These are phyloP conservation scores for Curvularia verruculosa DNA, from an alignment of 2,329 filamentous ascomycete species.

Conservation along the genomic window DNA sequence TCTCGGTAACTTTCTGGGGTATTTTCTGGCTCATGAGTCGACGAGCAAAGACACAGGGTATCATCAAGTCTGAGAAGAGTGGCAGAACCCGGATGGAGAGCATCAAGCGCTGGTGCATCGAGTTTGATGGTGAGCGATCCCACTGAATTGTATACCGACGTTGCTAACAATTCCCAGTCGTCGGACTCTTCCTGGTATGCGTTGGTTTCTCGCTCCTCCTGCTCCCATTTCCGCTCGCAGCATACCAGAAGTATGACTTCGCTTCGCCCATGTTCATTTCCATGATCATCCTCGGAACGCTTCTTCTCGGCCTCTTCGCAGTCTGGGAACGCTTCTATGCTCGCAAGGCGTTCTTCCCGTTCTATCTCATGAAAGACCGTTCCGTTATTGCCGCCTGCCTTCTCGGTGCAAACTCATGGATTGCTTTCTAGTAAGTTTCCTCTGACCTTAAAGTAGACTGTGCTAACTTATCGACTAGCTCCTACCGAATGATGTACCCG, in stretches of 20 bases:
- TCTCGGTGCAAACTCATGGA: conserved; percentile 29
- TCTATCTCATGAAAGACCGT: conserved; percentile 54
- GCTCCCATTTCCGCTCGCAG: conserved; percentile 66
- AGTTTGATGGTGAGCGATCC: conserved; percentile 60
- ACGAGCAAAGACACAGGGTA: conserved; percentile 62
- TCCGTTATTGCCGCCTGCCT: conserved; percentile 59
- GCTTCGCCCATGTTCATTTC: conserved; percentile 43
- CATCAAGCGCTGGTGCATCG: conserved; percentile 60
- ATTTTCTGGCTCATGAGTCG: conserved; percentile 63
- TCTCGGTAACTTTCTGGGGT: conserved; percentile 58
- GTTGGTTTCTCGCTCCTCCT: conserved; percentile 68
- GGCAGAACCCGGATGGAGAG: conserved; percentile 56
- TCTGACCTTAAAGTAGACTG: background rate
- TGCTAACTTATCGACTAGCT: conserved; percentile 16
- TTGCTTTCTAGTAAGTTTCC: conserved; percentile 30
- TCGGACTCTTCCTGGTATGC: conserved; percentile 67
- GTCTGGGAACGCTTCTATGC: conserved; percentile 49
- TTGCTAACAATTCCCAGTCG: conserved; percentile 32
- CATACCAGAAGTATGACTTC: conserved; percentile 38
- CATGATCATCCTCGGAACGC: conserved; percentile 46
- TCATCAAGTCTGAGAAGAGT: conserved; percentile 52
- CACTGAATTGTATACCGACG: background rate
- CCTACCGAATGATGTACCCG: conserved; percentile 41
- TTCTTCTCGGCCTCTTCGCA: conserved; percentile 42
- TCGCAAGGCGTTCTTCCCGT: conserved; percentile 51